Evolutionary conservation across 306 rosid species (phyloP).

Genomic region (Corylus heterophylla): DNA sequence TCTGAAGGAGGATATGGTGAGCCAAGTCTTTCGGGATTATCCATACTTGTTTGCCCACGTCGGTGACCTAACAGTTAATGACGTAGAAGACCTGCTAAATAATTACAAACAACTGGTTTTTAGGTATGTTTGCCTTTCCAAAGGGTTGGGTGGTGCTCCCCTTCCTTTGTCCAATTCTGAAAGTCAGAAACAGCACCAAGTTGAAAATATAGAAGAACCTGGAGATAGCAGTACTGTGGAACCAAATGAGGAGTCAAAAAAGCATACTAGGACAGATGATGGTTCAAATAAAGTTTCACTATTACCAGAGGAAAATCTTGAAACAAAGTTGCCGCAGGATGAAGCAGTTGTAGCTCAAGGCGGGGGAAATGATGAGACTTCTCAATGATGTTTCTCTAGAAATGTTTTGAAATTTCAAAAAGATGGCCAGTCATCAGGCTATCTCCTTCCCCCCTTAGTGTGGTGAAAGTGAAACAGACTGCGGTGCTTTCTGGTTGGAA

Average conservation of each 20-base stretch:
- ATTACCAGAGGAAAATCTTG: slow-evolving; percentile 45
- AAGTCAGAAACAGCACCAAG: slow-evolving; percentile 34
- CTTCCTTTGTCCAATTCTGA: slow-evolving; percentile 42
- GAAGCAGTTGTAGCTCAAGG: slow-evolving; percentile 44
- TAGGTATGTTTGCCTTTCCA: slow-evolving; percentile 80
- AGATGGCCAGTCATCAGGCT: slow-evolving; percentile 13
- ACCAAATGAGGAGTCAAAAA: slow-evolving; percentile 38
- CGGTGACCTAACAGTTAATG: slow-evolving; percentile 70
- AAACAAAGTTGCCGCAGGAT: slow-evolving; percentile 47
- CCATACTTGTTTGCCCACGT: slow-evolving; percentile 77
- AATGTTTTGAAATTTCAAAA: slow-evolving; percentile 17
- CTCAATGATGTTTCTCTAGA: slow-evolving; percentile 20
- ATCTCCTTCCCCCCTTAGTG: neutral
- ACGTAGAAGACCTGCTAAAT: slow-evolving; percentile 81
- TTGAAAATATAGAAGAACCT: slow-evolving; percentile 43
- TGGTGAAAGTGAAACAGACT: neutral
- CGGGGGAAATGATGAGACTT: slow-evolving; percentile 33
- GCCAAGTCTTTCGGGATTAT: slow-evolving; percentile 66
- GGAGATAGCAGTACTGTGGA: slow-evolving; percentile 37
- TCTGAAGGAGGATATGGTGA: slow-evolving; percentile 62
- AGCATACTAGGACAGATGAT: slow-evolving; percentile 31
- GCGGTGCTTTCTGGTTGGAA: neutral
- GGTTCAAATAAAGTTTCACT: slow-evolving; percentile 37
- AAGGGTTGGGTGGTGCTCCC: slow-evolving; percentile 60
- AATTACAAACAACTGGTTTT: slow-evolving; percentile 83